Evolutionary conservation across 2,329 filamentous ascomycete species (phyloP), one percentile per base, ranked within the genome.

Genomic region (Metarhizium anisopliae): DNA sequence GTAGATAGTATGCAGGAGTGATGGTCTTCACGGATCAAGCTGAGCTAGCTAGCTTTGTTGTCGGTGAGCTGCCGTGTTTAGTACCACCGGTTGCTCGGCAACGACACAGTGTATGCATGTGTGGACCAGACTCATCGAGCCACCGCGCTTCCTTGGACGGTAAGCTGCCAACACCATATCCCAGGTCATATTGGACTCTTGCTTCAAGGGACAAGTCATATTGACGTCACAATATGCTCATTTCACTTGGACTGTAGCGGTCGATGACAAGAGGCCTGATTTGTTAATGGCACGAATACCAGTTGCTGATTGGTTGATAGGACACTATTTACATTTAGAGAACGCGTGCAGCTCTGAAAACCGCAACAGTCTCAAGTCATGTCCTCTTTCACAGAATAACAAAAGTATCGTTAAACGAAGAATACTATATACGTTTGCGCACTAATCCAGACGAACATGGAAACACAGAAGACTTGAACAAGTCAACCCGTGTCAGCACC

Each of bases 61-160:
- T 59, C 52, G 47, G 51, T 20, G 13, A 38, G 43, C 6, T 43
- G 11, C 11, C 2, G 32, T 47, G 52, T 53, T 53, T 43, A 40
- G 18, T 4, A 20, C 2, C 10, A 20, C 2, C 10, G 13, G 60
- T 61, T 60, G 60, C 57, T 60, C 52, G 59, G 60, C 60, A 60
- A 61, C 60, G 8, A 2, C 38, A 25, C n/a, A 56, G 30, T 47
- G 52, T 52, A 56, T 53, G 25, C 42, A 8, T 49, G 10, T 13
- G 20, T n/a, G 20, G 29, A 25, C 6, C 38, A 13, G 14, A 11
- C 8, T 16, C 11, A 16, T 11, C 8, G 14, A 25, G 38, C 38
- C 10, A 40, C 38, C 14, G 7, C 32, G 7, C 32, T 35, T 35
- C 32, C 32, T 7, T 35, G 32, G 6, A 11, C 32, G 10, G 10